A percentile compares a stretch with the other conserved stretches of the same genome.
Conservation (phyloP, 2,329 filamentous ascomycete genomes). For the Botrytis paeoniae region DNA sequence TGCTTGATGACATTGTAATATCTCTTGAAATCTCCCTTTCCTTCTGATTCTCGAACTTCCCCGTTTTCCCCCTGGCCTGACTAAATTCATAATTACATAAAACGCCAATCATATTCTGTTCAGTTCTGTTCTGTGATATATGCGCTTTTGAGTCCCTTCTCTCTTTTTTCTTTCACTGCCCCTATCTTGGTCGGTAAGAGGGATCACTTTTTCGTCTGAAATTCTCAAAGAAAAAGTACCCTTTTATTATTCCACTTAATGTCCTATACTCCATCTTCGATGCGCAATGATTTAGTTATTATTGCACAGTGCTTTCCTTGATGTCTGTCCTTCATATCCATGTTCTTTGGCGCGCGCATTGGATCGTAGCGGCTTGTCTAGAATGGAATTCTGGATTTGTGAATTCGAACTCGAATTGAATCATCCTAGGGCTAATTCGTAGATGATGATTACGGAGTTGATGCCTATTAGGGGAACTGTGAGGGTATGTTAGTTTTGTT, state of each 20-base stretch:
- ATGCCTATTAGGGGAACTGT: constrained; percentile 80
- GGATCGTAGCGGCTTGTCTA: not conserved
- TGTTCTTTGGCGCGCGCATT: not conserved
- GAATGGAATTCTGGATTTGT: not conserved
- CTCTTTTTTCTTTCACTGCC: not conserved
- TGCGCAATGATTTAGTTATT: not conserved
- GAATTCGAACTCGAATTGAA: too few relatives aligned
- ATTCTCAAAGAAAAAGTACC: not conserved
- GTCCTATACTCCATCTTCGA: not conserved
- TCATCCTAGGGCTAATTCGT: constrained; percentile 72
- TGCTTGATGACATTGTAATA: not conserved
- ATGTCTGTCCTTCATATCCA: not conserved
- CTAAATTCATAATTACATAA: not conserved
- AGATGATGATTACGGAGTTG: constrained; percentile 79
- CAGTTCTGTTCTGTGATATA: not conserved
- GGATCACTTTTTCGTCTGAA: too few relatives aligned
- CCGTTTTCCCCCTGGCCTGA: not conserved
- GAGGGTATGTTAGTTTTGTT: not conserved
- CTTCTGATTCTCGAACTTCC: not conserved
- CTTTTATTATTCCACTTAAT: not conserved
- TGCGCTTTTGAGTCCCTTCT: not conserved
- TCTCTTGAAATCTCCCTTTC: not conserved
- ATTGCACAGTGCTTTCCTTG: not conserved
- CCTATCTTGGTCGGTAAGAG: not conserved
- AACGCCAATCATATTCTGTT: not conserved